Conservation (phyloP, 495 filamentous ascomycete genomes). For the Tuber melanosporum region DNA sequence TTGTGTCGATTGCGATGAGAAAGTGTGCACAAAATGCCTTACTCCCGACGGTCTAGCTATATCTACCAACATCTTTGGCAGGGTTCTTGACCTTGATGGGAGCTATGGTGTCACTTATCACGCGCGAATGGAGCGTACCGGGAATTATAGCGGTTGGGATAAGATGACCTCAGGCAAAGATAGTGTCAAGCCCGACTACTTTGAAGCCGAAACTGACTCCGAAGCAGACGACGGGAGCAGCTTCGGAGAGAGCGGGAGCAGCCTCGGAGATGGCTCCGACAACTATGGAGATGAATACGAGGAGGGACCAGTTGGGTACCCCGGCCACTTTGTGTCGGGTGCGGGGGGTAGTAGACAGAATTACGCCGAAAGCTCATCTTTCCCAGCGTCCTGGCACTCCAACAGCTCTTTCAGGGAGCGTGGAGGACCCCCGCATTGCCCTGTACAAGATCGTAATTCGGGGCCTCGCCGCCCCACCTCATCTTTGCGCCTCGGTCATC, state of each 20-base stretch:
- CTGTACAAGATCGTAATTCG: background rate
- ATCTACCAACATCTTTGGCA: conserved; percentile 21
- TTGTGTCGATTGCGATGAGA: conserved; percentile 14
- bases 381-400: background rate
- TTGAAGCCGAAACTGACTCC: background rate
- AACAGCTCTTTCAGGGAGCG: background rate
- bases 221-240: background rate
- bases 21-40: conserved; percentile 18
- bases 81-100: conserved; percentile 7
- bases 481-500: background rate
- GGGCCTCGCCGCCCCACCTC: background rate
- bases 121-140: conserved; percentile 15
- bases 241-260: background rate
- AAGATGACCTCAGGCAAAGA: background rate
- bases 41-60: conserved; percentile 14
- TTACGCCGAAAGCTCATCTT: background rate
- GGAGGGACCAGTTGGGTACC: background rate
- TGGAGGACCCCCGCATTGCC: background rate
- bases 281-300: background rate
- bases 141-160: conserved; percentile 15
- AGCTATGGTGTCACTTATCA: conserved; percentile 17
- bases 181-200: background rate
- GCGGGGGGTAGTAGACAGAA: background rate
- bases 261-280: background rate
- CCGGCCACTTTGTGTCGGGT: no score